A percentile compares a stretch with the other conserved stretches of the same genome.
These are phyloP conservation scores for Starmera caribaea DNA, from an alignment of 805 yeast genomes.

Conservation along the genomic window DNA sequence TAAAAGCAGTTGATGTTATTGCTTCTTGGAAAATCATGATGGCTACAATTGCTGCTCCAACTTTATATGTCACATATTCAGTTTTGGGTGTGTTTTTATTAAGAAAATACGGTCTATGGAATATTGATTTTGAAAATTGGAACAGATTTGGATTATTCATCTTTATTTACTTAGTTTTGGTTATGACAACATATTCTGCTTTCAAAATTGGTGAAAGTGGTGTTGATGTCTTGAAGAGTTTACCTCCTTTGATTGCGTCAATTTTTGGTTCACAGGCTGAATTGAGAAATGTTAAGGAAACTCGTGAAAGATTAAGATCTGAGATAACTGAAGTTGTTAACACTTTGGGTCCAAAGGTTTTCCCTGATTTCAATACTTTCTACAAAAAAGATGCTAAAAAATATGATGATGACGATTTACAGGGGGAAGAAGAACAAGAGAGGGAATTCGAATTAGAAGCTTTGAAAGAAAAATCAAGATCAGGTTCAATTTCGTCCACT, in stretches of 20 bases:
- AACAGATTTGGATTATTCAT: constrained; percentile 26
- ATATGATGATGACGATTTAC: constrained; percentile 23
- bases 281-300: constrained; percentile 42
- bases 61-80: constrained; percentile 73
- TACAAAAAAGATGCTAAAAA: constrained; percentile 20
- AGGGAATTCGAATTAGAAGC: constrained; percentile 2
- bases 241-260: constrained; percentile 56
- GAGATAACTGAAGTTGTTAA: constrained; percentile 77
- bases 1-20: constrained; percentile 81
- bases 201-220: constrained; percentile 87
- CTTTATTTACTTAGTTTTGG: constrained; percentile 43
- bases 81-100: constrained; percentile 27
- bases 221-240: constrained; percentile 70
- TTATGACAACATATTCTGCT: constrained; percentile 80
- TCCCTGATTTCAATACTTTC: constrained; percentile 66
- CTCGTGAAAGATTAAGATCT: constrained; percentile 49
- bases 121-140: constrained; percentile 5
- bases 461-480: constrained; percentile 10
- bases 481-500: constrained; percentile 36
- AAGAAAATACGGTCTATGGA: constrained; percentile 19
- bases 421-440: constrained; percentile 17
- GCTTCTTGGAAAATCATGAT: constrained; percentile 95
- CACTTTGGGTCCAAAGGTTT: constrained; percentile 74
- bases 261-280: constrained; percentile 31
- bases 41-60: constrained; percentile 76